Evolutionary conservation across 2,329 filamentous ascomycete species (phyloP).

Genomic region (Gnomoniopsis smithogilvyi): DNA sequence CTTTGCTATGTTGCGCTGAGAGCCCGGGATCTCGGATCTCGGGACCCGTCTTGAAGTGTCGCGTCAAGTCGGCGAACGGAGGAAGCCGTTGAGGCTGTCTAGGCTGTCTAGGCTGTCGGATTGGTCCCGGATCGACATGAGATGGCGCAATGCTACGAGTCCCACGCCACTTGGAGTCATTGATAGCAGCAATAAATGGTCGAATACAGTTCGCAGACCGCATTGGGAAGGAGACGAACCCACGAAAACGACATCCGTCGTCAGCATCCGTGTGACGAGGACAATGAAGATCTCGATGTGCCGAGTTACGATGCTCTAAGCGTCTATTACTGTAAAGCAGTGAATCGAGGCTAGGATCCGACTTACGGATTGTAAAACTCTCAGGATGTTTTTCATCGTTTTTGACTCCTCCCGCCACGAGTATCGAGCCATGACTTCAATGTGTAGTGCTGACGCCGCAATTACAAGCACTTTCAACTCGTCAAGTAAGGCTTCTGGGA

Average conservation of each 20-base stretch:
- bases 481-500: too few species aligned
- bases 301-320: not conserved
- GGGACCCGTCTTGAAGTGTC: not conserved
- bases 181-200: not conserved
- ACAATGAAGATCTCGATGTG: not conserved
- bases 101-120: not conserved
- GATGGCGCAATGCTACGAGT: not conserved
- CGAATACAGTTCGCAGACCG: not conserved
- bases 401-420: too few species aligned
- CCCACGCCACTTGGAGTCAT: not conserved
- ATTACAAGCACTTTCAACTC: too few species aligned
- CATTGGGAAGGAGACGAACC: not conserved
- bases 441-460: too few species aligned
- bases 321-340: too few species aligned
- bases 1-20: too few species aligned
- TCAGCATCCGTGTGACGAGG: not conserved
- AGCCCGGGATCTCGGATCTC: too few species aligned
- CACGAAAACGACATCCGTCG: not conserved
- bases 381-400: too few species aligned
- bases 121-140: not conserved
- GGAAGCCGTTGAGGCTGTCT: too few species aligned
- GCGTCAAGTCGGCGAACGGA: not conserved
- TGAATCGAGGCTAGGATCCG: too few species aligned
- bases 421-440: too few species aligned
- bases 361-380: too few species aligned